Conservation (phyloP, 139 green algal genomes). For the Chlamydomonas sp. region DNA sequence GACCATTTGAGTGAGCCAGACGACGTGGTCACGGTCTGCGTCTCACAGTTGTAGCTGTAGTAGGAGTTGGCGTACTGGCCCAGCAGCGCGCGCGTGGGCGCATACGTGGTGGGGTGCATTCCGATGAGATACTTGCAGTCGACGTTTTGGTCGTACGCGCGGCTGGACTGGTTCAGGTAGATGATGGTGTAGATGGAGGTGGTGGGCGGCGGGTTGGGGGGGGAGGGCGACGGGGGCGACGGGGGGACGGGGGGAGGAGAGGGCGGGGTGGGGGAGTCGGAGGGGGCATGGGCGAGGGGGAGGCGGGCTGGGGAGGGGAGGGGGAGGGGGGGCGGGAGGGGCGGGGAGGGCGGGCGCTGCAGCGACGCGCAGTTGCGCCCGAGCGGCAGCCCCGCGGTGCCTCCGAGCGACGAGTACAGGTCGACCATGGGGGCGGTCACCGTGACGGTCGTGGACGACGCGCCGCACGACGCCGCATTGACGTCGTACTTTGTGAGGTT, state of each 20-base stretch:
- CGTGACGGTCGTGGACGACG: too few relatives aligned
- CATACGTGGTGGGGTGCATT: not conserved
- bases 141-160: constrained; percentile 1
- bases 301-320: not conserved
- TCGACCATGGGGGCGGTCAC: too few relatives aligned
- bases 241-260: not conserved
- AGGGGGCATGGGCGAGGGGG: not conserved
- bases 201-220: too few relatives aligned
- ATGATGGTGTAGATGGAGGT: not conserved
- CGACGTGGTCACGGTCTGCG: too few relatives aligned
- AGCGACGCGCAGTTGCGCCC: not conserved
- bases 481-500: not conserved
- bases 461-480: too few relatives aligned
- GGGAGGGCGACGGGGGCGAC: not conserved
- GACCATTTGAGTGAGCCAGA: too few relatives aligned
- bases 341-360: not conserved
- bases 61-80: not conserved
- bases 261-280: not conserved
- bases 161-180: constrained; percentile 5
- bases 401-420: not conserved
- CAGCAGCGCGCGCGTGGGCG: not conserved
- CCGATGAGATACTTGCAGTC: constrained; percentile 3
- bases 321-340: not conserved
- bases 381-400: not conserved
- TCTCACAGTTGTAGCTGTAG: too few relatives aligned